Percentiles rank a stretch among this genome's conserved stretches.
These are phyloP conservation scores for Zizania latifolia DNA, from an alignment of 176 grass and related monocot genomes.

Conservation along the genomic window DNA sequence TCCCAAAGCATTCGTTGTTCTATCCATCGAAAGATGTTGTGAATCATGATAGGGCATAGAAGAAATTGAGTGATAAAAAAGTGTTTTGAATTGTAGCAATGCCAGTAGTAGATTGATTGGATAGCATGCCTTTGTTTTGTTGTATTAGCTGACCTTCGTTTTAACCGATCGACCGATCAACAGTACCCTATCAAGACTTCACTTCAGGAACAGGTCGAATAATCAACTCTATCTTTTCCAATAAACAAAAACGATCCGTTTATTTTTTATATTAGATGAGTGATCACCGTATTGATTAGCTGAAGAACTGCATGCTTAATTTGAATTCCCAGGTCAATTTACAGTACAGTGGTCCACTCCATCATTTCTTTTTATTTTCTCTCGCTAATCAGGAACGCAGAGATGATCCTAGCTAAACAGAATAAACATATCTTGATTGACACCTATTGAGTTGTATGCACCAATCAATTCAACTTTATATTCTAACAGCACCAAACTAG, in stretches of 20 bases:
- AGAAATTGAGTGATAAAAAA: background rate
- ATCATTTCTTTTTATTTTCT: background rate
- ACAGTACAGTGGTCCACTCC: background rate
- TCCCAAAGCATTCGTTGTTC: background rate
- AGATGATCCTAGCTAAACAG: constrained; percentile 1
- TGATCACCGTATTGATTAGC: background rate
- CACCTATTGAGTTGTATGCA: too few relatives aligned
- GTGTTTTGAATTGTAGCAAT: background rate
- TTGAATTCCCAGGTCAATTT: constrained; percentile 10
- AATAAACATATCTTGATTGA: background rate
- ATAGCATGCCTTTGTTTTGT: background rate
- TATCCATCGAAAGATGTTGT: background rate
- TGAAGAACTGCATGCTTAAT: background rate
- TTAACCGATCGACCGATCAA: constrained; percentile 1
- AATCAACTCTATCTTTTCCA: background rate
- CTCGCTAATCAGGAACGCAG: background rate
- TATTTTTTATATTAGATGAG: background rate
- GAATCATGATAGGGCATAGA: background rate
- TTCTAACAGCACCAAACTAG: background rate
- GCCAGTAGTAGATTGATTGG: background rate
- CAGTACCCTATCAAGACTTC: background rate
- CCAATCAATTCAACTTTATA: too few relatives aligned
- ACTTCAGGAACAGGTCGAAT: background rate
- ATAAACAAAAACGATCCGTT: background rate
- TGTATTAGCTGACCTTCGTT: constrained; percentile 22